Conservation (phyloP, 495 filamentous ascomycete genomes). For the Friedmanniomyces endolithicus region DNA sequence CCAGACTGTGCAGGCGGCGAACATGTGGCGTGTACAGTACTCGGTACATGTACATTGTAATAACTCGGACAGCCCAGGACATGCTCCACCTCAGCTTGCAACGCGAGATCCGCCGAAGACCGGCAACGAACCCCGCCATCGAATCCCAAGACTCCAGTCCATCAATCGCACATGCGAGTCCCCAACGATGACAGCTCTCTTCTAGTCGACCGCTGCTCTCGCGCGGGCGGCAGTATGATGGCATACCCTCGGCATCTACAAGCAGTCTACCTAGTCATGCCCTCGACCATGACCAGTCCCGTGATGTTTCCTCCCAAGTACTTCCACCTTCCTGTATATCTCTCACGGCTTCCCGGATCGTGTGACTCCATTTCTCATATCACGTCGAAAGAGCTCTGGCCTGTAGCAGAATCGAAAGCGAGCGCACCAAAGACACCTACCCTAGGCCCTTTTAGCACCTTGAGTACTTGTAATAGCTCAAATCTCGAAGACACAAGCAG, state of each 20-base stretch:
- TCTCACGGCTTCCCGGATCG: neutral
- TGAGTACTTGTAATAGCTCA: no score
- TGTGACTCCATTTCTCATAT: slow-evolving; percentile 18
- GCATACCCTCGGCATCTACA: neutral
- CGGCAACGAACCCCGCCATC: neutral
- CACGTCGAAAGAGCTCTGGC: neutral
- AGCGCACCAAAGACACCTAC: no score
- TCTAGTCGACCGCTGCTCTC: no score
- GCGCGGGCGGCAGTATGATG: neutral
- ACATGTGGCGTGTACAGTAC: no score
- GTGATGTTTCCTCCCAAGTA: neutral
- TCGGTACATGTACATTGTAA: no score
- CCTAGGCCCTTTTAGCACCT: no score
- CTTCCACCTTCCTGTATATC: neutral
- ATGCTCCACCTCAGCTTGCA: no score
- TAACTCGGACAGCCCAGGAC: no score
- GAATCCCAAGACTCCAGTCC: neutral
- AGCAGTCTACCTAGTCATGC: no score
- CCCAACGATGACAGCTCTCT: neutral
- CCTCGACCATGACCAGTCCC: neutral
- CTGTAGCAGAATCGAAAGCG: no score
- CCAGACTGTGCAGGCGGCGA: no score
- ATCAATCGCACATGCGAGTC: no score
- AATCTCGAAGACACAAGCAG: neutral
- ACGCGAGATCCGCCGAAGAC: neutral